Base-by-base conservation (phyloP, 257 asterid genomes). In the Petunia axillaris region DNA sequence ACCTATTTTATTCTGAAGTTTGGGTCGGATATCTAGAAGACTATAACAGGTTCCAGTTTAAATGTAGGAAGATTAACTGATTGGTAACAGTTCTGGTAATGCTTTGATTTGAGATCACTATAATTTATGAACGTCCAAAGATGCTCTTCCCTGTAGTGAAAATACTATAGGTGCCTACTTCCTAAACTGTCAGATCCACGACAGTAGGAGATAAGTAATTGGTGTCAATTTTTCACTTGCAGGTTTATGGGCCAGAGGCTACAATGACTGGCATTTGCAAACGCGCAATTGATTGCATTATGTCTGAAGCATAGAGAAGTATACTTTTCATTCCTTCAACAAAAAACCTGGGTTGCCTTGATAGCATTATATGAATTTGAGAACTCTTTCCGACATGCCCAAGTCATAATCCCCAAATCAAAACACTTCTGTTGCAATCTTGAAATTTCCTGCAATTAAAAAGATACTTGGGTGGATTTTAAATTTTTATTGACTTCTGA, bases 201-300 rank as follows among this genome's bases (percentile, higher is more conserved):
- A 4, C 44, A 25, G 77, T 70, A 16, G 25, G 9, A 8, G 41
- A 64, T 38, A 13, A 64, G 25, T 35, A 71, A 71, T 48, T 48
- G 35, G 38, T 35, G 74, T 57, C 13, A 4, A 53, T 35, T 60
- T 10, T 63, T 8, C 80, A 13, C 1, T 52, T 81, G 84, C 83
- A 93, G 97, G 94, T 93, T 76, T 91, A 93, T 37, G 97, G 97
- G 64, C 97, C 95, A 9, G 97, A 90, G 91, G 97, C 97, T 60
- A 93, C 97, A 68, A 93, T 93, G 97, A 93, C 97, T 40, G 97
- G 97, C 70, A 93, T 93, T 73, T 91, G 97, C 82, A 91, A 93
- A 89, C 85, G 89, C 84, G 97, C 96, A 10, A 93, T 93, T 81
- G 96, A 93, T 64, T 91, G 95, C 83, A 87, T 92, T 67, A 85